These are phyloP conservation scores for Arabidopsis arenosa DNA, from an alignment of 345 rosid species.

Conservation along the genomic window DNA sequence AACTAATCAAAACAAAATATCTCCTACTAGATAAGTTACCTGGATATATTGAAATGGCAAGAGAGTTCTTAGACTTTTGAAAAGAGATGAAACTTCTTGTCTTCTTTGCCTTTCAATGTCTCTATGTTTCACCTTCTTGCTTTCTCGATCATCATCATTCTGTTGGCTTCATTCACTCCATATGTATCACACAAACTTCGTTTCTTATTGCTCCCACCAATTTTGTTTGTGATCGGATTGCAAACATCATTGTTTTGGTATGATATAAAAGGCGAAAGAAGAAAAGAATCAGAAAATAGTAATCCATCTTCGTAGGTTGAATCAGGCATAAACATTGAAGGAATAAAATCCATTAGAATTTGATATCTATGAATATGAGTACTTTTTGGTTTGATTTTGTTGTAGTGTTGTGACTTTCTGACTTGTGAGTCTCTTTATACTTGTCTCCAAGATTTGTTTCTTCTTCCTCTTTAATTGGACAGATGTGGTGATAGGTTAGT, in stretches of 20 bases:
- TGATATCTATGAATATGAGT: not conserved
- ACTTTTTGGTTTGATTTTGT: constrained; percentile 7
- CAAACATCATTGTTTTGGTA: constrained; percentile 22
- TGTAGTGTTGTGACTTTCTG: constrained; percentile 5
- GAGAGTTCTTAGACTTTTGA: constrained; percentile 41
- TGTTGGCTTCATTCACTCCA: constrained; percentile 16
- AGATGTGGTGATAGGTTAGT: constrained; percentile 30
- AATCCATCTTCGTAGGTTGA: constrained; percentile 30
- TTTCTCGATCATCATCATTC: constrained; percentile 25
- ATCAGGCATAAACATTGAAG: constrained; percentile 31
- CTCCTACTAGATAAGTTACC: constrained; percentile 5
- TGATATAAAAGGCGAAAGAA: constrained; percentile 25
- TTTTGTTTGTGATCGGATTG: not conserved
- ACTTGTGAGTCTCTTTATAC: constrained; percentile 34
- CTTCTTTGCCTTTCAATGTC: constrained; percentile 46
- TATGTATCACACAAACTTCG: constrained; percentile 32
- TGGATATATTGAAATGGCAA: constrained; percentile 46
- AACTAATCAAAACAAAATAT: not conserved
- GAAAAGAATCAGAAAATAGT: constrained; percentile 34
- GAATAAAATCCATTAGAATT: constrained; percentile 25
- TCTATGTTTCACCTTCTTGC: constrained; percentile 45
- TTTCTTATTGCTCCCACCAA: constrained; percentile 30
- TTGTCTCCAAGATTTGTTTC: constrained; percentile 17
- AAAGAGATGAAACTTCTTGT: constrained; percentile 43
- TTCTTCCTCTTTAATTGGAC: constrained; percentile 29